Evolutionary conservation across 108 stramenopile genomes (phyloP), one percentile per base, ranked within the genome.

Genomic region (Pseudonitzschia delicatissima): DNA sequence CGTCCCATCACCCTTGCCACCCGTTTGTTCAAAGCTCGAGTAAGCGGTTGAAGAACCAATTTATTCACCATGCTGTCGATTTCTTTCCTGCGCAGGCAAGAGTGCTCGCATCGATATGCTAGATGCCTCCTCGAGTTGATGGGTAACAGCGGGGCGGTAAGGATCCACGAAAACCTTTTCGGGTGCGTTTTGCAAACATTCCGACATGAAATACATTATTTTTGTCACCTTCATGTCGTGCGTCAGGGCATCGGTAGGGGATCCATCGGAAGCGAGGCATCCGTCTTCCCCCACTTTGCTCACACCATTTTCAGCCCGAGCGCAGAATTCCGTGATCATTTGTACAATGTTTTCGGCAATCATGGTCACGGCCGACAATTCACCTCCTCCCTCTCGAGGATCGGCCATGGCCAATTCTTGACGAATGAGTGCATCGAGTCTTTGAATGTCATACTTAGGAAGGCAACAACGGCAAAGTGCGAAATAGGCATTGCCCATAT

Each of bases 301-400:
- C 23, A 87, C 69, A 11, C 83, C 87, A 57, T 86, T 79, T 48
- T 77, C 82, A 3, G 89, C 92, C 28, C 62, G 72, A 28, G 40
- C 47, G 68, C 92, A 93, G 57, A 93, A 90, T 59, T 75, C 67
- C n/a, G 71, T 64, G 6, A 90, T 68, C 88, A 90, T 85, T 3
- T 67, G 57, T 5, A 87, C 84, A 55, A 93, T 72, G 40, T 70
- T 77, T 50, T 87, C 89, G 47, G 88, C 80, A 32, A 93, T 82
- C 92, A 93, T 93, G 15, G 82, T 78, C 15, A 82, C 48, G 63
- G 69, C 42, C 40, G 76, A 72, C 17, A 90, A 69, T 37, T 93
- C 92, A 2, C 92, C 92, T 12, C 92, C 92, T 42, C 92, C 92
- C 71, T 87, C 84, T 33, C 87, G 77, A 3, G 88, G 88, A 73